These are phyloP conservation scores for Pisolithus tinctorius DNA, from an alignment of 768 basidiomycete genomes.

Conservation along the genomic window DNA sequence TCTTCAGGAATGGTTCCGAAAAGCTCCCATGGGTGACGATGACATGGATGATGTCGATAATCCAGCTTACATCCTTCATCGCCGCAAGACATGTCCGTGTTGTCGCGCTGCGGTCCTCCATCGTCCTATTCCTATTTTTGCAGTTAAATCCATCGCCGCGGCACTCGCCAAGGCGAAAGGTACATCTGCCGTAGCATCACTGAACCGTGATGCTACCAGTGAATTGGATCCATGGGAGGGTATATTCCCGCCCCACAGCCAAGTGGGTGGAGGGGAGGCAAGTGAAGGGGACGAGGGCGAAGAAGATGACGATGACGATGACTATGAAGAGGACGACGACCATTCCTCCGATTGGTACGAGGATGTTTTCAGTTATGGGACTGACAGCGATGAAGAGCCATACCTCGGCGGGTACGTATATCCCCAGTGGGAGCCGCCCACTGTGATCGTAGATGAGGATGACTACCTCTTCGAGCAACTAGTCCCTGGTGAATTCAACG, in stretches of 20 bases:
- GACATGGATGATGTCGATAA: conserved; percentile 38
- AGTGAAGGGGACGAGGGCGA: conserved; percentile 20
- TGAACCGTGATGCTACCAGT: conserved; percentile 19
- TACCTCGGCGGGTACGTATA: conserved; percentile 36
- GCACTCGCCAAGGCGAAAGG: conserved; percentile 42
- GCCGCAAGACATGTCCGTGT: conserved; percentile 67
- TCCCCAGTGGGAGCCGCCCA: conserved; percentile 57
- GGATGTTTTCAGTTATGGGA: conserved; percentile 31
- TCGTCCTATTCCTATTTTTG: conserved; percentile 62
- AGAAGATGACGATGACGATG: conserved; percentile 18
- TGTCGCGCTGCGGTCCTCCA: conserved; percentile 53
- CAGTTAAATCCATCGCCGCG: conserved; percentile 54
- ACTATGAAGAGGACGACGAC: conserved; percentile 1
- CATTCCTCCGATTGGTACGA: conserved; percentile 21
- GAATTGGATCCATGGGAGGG: conserved; percentile 66
- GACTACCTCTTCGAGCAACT: conserved; percentile 31
- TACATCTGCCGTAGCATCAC: conserved; percentile 8
- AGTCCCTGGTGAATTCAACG: conserved; percentile 27
- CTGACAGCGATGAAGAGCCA: conserved; percentile 27
- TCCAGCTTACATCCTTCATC: conserved; percentile 43
- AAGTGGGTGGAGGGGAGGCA: conserved; percentile 22
- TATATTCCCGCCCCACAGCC: conserved; percentile 48
- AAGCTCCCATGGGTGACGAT: conserved; percentile 46
- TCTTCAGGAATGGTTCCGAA: conserved; percentile 73
- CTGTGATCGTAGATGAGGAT: conserved; percentile 27